Base-by-base conservation (phyloP, 768 basidiomycete species). In the Pulveroboletus sp. region DNA sequence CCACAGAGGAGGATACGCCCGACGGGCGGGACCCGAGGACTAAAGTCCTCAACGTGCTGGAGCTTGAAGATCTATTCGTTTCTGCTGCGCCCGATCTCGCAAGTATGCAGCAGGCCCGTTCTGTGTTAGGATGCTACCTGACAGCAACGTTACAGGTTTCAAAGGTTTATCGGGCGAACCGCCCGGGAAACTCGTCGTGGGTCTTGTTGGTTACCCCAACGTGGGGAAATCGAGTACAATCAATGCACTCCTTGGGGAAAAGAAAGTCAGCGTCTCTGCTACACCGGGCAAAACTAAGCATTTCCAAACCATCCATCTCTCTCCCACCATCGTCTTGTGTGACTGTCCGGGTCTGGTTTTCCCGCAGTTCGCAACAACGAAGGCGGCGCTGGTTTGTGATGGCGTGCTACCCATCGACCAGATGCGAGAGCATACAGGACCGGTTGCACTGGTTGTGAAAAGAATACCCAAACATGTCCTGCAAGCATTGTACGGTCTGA, bases 281-380 rank as follows among this genome's bases (percentile, higher is more conserved):
- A 99, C 96, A 0, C 96, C 96, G 1, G 96, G 96, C 54, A 90
- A 98, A 72, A 99, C 96, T 13, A 99, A 99, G 65, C 95, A 99
- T 69, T 97, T 98, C 72, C 96, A 99, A 69, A 98, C 96, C 0
- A 93, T 97, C 59, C 83, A 92, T 61, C 78, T 99, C n/a, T 93
- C 93, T 11, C 81, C 86, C 16, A 75, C 82, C 3, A 86, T 98
- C 35, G 75, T 86, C 39, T 80, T 99, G 17, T 98, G 94, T 58
- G 96, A 99, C 71, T 99, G 96, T 71, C 96, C 96, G 16, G 96
- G 96, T 63, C 74, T 98, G 30, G 96, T 99, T 31, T 97, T 98
- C 63, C 96, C 96, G 6, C 96, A 99, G 62, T 99, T 98, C 68
- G 90, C 96, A 3, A 93, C 90, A 23, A 97, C 93, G 3, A 93